Evolutionary conservation across 2,329 filamentous ascomycete species (phyloP), one percentile per base, ranked within the genome.

Genomic region (Trichoderma polysporum): DNA sequence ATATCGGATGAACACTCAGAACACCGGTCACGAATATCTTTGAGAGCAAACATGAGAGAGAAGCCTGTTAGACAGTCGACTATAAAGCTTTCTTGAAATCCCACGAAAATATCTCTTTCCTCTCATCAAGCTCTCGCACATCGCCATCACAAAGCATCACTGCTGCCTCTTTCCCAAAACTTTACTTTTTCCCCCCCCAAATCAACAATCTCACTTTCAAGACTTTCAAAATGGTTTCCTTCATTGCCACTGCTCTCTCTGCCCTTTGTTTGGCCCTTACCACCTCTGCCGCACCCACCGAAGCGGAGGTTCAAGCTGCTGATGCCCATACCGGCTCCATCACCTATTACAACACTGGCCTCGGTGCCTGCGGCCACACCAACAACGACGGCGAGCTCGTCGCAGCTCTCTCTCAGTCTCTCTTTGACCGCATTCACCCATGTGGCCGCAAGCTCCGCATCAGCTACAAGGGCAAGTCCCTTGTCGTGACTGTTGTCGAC

Each of bases 371-470:
- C 74, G 91, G 91, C 5, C 77, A 84, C 35, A 82, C 78, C 1
- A 87, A 85, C 62, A 77, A 74, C 1, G 79, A 82, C 8, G 77
- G 75, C 8, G 89, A 93, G 66, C 74, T 83, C 66, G 85, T 94
- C 47, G 89, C 86, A 39, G 86, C 91, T 0, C 83, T 94, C 0
- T 90, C 89, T 2, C 85, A 89, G 72, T 73, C 83, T n/a, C 74
- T 91, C 4, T 94, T 87, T 73, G 90, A 93, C 75, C 83, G 86
- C 0, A 81, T 81, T 1, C 78, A 79, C 4, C 74, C 79, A 1
- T 94, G 92, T 73, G 89, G 88, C 2, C 80, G 81, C 72, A 87
- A 82, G 75, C 85, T 95, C n/a, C 81, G 89, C 29, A 84, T 91
- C 31, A 81, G 78, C 54, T 79, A 88, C 66, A 79, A 79, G 37